These are phyloP conservation scores for Fraxinus albicans DNA, from an alignment of 305 asterid genomes.

Conservation along the genomic window DNA sequence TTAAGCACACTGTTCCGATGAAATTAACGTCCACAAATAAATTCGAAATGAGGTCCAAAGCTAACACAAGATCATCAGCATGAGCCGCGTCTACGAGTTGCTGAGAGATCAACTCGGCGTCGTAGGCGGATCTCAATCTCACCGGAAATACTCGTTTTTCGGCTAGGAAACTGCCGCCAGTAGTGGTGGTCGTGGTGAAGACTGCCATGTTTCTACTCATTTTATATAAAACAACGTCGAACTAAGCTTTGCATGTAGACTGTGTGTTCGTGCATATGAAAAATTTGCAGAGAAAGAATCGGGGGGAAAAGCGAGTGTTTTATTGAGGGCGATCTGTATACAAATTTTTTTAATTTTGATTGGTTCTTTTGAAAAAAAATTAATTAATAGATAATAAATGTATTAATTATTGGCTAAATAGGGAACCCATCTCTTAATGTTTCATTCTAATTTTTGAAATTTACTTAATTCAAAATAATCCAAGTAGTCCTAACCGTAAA, in stretches of 20 bases:
- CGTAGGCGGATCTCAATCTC: conserved; percentile 26
- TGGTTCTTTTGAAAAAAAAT: background rate
- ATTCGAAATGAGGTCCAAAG: conserved; percentile 46
- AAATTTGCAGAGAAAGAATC: background rate
- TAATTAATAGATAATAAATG: background rate
- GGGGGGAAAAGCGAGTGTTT: background rate
- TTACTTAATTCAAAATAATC: background rate
- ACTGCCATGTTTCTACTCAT: conserved; percentile 30
- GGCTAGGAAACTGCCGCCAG: conserved; percentile 25
- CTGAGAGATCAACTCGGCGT: conserved; percentile 48
- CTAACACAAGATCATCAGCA: conserved; percentile 40
- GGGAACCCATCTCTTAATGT: background rate
- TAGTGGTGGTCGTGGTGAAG: conserved; percentile 21
- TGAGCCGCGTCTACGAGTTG: conserved; percentile 67
- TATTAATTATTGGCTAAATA: background rate
- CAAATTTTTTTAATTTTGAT: background rate
- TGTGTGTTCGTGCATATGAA: background rate
- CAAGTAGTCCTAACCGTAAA: no score
- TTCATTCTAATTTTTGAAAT: background rate
- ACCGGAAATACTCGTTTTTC: conserved; percentile 35
- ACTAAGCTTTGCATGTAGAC: conserved; percentile 12
- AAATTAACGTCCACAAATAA: conserved; percentile 57
- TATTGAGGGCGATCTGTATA: background rate
- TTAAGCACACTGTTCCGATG: conserved; percentile 60
- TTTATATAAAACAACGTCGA: background rate